These are phyloP conservation scores for Ophiostoma novo-ulmi DNA, from an alignment of 2,329 filamentous ascomycete species.

Conservation along the genomic window DNA sequence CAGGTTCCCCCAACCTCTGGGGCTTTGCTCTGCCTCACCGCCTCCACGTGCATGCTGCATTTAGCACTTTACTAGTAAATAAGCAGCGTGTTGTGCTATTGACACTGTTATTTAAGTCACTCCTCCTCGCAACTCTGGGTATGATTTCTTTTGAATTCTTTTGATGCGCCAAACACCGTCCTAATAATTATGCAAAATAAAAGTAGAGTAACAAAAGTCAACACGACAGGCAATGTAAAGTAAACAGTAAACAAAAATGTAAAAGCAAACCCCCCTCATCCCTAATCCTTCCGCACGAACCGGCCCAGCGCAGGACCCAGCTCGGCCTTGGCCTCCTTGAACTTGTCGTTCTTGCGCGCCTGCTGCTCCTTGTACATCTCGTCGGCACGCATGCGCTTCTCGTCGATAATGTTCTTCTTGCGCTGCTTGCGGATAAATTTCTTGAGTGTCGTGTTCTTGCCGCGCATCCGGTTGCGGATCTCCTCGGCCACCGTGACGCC, in stretches of 20 bases:
- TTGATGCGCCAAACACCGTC: slow-evolving; percentile 15
- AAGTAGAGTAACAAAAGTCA: neutral
- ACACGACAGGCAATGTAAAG: neutral
- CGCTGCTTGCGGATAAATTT: slow-evolving; percentile 90
- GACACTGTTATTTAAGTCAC: neutral
- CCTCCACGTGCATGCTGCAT: neutral
- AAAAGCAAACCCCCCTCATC: neutral
- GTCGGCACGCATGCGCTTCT: slow-evolving; percentile 82
- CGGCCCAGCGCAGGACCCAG: slow-evolving; percentile 80
- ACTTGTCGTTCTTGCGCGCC: slow-evolving; percentile 59
- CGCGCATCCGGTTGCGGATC: slow-evolving; percentile 67
- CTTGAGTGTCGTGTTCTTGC: slow-evolving; percentile 77
- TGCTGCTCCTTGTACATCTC: slow-evolving; percentile 71
- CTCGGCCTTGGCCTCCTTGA: slow-evolving; percentile 61
- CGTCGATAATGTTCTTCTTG: slow-evolving; percentile 90
- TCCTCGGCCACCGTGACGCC: slow-evolving; percentile 56
- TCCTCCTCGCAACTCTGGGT: neutral
- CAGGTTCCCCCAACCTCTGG: neutral
- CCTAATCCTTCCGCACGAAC: slow-evolving; percentile 67
- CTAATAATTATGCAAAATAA: neutral
- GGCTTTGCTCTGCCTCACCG: neutral
- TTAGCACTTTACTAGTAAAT: neutral
- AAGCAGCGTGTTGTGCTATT: neutral
- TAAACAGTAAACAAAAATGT: slow-evolving; percentile 5
- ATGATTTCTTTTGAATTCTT: slow-evolving; percentile 10